Percentiles rank a stretch among this genome's conserved stretches.
These are phyloP conservation scores for Xylaria longipes DNA, from an alignment of 495 filamentous ascomycete species.

Conservation along the genomic window DNA sequence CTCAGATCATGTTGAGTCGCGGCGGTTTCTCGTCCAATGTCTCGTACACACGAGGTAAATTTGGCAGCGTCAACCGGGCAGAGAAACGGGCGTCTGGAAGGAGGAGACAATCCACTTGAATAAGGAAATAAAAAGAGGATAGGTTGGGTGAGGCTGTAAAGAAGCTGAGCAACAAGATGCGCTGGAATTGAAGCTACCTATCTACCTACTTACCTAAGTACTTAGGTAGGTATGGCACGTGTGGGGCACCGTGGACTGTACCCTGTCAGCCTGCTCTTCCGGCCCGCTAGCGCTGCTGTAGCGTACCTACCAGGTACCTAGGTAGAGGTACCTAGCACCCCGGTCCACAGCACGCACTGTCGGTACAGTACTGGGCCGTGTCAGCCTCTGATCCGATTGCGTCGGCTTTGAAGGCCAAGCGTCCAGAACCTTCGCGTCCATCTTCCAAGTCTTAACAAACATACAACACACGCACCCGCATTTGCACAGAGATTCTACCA, in stretches of 20 bases:
- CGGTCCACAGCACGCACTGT: background rate
- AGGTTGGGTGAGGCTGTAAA: background rate
- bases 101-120: background rate
- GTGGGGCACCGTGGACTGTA: background rate
- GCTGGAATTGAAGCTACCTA: background rate
- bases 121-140: background rate
- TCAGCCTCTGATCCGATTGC: background rate
- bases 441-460: background rate
- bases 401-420: background rate
- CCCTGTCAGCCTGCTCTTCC: background rate
- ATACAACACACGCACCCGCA: background rate
- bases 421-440: background rate
- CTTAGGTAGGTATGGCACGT: too few relatives aligned
- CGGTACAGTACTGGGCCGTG: background rate
- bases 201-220: too few relatives aligned
- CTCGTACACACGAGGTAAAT: background rate
- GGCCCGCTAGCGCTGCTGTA: conserved; percentile 9
- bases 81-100: background rate
- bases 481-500: background rate
- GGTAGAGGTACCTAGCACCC: background rate
- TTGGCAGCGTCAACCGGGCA: background rate
- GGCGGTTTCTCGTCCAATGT: background rate
- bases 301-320: background rate
- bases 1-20: conserved; percentile 20
- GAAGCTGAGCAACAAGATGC: background rate